Percentiles rank a stretch among this genome's conserved stretches.
phyloP scores from a whole-genome alignment of 768 basidiomycete species.

The Mycena haematopus region DNA sequence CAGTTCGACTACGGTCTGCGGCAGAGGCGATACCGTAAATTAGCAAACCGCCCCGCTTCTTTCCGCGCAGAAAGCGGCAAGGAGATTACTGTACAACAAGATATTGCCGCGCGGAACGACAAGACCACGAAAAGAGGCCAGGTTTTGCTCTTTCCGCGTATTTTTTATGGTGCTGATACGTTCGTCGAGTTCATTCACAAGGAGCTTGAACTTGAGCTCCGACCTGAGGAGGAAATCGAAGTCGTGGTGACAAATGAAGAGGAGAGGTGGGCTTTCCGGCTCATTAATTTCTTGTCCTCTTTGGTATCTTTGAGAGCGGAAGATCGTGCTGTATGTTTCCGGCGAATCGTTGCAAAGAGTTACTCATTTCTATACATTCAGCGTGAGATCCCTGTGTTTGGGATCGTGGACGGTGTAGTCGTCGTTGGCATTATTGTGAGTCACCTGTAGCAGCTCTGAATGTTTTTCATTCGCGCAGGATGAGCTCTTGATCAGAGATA shows the following conservation, averaged over 20 bases:
- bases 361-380: conserved; percentile 36
- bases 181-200: conserved; percentile 71
- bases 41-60: conserved; percentile 57
- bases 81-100: conserved; percentile 57
- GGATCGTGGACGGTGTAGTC: conserved; percentile 66
- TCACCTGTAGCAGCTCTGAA: not conserved
- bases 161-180: not conserved
- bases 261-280: conserved; percentile 82
- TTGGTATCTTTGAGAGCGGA: conserved; percentile 56
- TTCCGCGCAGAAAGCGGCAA: conserved; percentile 68
- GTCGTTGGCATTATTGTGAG: conserved; percentile 80
- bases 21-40: conserved; percentile 56
- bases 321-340: conserved; percentile 45
- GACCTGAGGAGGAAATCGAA: conserved; percentile 58
- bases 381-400: conserved; percentile 89
- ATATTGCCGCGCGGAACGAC: conserved; percentile 63
- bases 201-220: conserved; percentile 75
- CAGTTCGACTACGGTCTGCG: conserved; percentile 80
- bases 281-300: conserved; percentile 75
- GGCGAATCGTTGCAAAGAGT: not conserved
- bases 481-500: conserved; percentile 6
- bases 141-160: conserved; percentile 43
- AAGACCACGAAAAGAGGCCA: conserved; percentile 56
- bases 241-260: conserved; percentile 63
- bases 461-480: conserved; percentile 13